Base-by-base conservation (phyloP, 345 rosid genomes). In the Leavenworthia alabamica region DNA sequence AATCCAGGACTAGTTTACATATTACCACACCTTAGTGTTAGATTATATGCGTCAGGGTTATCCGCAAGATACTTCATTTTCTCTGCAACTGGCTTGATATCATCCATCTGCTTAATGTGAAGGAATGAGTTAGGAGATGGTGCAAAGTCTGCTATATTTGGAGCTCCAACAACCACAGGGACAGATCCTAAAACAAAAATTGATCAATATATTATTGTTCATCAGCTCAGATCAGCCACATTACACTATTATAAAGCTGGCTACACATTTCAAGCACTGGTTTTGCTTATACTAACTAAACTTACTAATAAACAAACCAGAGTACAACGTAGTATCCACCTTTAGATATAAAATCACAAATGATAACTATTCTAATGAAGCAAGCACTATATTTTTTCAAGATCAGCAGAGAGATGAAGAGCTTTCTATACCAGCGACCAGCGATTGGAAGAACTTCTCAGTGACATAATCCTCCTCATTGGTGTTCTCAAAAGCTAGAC, bases 401-500 rank as follows among this genome's bases (percentile, higher is more conserved):
- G 57, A 45, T 9, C 13, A n/a, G 12, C 45, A 56, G 43, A 16
- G 56, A 50, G 67, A 22, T 7, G 37, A 23, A 14, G 42, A 33
- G 37, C 26, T 23, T 64, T 53, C 9, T 33, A 39, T 82, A 93
- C 99, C 99, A 32, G 99, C 91, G 51, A 89, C 94, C 22, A 93
- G 87, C 62, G 97, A 81, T 66, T 93, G 96, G 80, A 93, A 89
- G 75, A 82, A 89, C 5, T 89, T 89, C 73, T 93, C 97, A 1
- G 96, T 93, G 54, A 93, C 96, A 57, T 93, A 89, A 80, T 93
- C 97, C 80, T 89, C 99, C 80, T 93, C 97, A 28, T 89, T 93
- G 17, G 99, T 89, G 59, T 93, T 93, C 81, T 89, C 99, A 72
- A 87, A 89, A 67, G 99, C 97, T 73, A 93, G 70, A 78, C 99